These are phyloP conservation scores for Bjerkandera adusta DNA, from an alignment of 1,284 basidiomycete species.

Conservation along the genomic window DNA sequence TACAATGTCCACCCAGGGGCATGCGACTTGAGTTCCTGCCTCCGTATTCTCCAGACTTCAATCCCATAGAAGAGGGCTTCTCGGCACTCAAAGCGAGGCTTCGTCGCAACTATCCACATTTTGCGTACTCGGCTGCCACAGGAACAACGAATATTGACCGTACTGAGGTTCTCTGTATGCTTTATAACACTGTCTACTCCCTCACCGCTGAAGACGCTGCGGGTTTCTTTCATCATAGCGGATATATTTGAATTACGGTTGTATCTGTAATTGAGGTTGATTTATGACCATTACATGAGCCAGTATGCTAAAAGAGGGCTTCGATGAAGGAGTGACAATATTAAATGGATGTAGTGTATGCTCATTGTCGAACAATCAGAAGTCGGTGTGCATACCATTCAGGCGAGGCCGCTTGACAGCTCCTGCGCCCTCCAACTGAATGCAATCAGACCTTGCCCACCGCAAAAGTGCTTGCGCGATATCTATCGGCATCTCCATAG, in stretches of 20 bases:
- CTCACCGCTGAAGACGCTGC: neutral
- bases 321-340: no score
- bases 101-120: no score
- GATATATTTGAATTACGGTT: neutral
- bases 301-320: no score
- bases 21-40: slow-evolving; percentile 26
- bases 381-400: no score
- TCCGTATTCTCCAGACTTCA: slow-evolving; percentile 35
- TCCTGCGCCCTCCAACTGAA: no score
- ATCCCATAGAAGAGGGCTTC: slow-evolving; percentile 32
- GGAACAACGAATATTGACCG: neutral
- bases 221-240: neutral
- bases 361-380: no score
- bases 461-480: no score
- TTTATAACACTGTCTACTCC: neutral
- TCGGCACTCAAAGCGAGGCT: slow-evolving; percentile 27
- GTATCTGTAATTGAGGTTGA: neutral
- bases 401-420: no score
- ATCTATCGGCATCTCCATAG: no score
- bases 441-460: no score
- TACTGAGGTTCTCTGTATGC: neutral
- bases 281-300: no score
- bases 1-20: slow-evolving; percentile 21
- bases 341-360: no score
- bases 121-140: neutral